Evolutionary conservation across 1,284 basidiomycete species (phyloP).

Genomic region (Rhodotorula sp.): DNA sequence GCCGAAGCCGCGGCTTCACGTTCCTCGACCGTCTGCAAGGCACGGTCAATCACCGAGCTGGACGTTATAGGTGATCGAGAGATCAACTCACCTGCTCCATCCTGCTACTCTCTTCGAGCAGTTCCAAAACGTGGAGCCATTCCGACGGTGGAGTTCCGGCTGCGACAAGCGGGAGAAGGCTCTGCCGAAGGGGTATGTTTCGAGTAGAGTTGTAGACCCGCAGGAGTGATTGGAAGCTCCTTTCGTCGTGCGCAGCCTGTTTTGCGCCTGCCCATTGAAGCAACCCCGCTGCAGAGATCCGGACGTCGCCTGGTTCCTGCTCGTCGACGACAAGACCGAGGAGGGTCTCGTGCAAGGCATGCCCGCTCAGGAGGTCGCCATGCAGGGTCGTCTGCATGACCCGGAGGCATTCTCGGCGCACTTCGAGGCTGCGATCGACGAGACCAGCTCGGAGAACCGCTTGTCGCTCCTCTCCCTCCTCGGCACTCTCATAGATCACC

Average conservation of each 20-base stretch:
- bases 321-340: slow-evolving; percentile 1
- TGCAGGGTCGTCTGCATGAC: not conserved
- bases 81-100: slow-evolving; percentile 4
- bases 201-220: not conserved
- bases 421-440: slow-evolving; percentile 22
- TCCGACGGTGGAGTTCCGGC: not conserved
- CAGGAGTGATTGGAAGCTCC: not conserved
- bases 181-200: slow-evolving; percentile 34
- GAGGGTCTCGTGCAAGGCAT: not conserved
- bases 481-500: slow-evolving; percentile 5
- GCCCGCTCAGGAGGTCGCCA: not conserved
- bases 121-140: not conserved
- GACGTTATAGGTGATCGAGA: fast-evolving
- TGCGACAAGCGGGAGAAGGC: slow-evolving; percentile 29
- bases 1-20: slow-evolving; percentile 33
- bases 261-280: not conserved
- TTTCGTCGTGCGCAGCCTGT: not conserved
- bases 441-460: slow-evolving; percentile 16
- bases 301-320: slow-evolving; percentile 15
- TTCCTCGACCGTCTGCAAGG: slow-evolving; percentile 29
- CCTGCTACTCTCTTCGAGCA: slow-evolving; percentile 2
- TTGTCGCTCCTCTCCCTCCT: no score
- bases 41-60: not conserved
- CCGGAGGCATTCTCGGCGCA: slow-evolving; percentile 18
- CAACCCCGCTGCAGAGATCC: slow-evolving; percentile 20